Base-by-base conservation (phyloP, 345 rosid species). In the Lenwebbia sp. region DNA sequence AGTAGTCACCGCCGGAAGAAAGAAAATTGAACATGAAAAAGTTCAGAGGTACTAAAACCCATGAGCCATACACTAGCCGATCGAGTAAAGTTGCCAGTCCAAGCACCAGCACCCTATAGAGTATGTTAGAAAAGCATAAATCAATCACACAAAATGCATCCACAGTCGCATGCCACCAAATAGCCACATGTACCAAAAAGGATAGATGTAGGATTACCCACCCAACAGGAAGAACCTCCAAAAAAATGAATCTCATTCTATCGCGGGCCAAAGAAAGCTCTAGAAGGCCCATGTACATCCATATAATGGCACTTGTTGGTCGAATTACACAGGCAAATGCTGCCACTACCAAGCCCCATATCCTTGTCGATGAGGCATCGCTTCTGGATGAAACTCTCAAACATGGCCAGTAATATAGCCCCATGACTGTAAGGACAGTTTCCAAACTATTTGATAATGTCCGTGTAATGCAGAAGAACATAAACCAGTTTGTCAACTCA, bases 1-100 rank as follows among this genome's bases (percentile, higher is more conserved):
- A 95, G 87, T 93, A 93, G 91, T 97, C 94, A 55, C 98, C 96
- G 3, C 99, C 97, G 19, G 98, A 92, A 85, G 99, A 95, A 91
- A 96, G 93, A 93, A 95, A 95, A 91, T 96, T 95, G 94, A 94
- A 97, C 91, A 92, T 93, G 40, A 97, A 93, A 91, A 97, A 97
- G 89, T 96, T 96, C 86, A 95, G 90, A 70, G 98, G 98, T 75
- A 94, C 97, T 83, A 97, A 89, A 89, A 95, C 88, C 99, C 99
- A 96, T 28, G 96, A 92, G 78, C 95, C 97, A 84, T 94, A 94
- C 94, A 94, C 93, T 88, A 93, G 85, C 62, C 92, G 94, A 87
- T 97, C 98, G 90, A 95, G 85, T 56, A 92, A 88, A 88, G 90
- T 92, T 13, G 91, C 86, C 82, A 94, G 86, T 81, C 96, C 96